Evolutionary conservation across 2,329 filamentous ascomycete genomes (phyloP), one percentile per base, ranked within the genome.

Genomic region (Cytospora piceae): DNA sequence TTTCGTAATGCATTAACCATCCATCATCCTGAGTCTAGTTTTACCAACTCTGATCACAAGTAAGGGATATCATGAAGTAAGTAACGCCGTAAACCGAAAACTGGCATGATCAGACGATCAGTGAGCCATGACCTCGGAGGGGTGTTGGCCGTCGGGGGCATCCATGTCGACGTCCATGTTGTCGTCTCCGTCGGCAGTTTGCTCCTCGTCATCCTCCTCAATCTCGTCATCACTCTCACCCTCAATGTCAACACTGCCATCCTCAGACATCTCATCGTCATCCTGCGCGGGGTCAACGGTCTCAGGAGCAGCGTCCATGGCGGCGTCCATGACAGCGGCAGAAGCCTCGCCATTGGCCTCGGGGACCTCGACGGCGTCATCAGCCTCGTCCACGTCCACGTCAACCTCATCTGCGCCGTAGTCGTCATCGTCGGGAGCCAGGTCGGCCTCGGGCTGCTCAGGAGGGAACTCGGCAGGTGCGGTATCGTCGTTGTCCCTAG

Each of bases 401-500:
- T 93, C 92, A 20, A 87, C 88, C 77, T 97, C 94, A 64, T 98
- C 95, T 27, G 91, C 93, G 69, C 94, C 95, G 74, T 99, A 99
- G 71, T 91, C 87, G 31, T 91, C 90, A 72, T 96, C 95, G 72
- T 97, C 94, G 53, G 90, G 90, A 60, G 87, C 85, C 54, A 90
- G 85, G 74, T 99, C 96, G 61, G 94, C 95, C 77, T 99, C 95
- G 52, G 95, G 95, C 80, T 99, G 95, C 77, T 99, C 95, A 68
- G 95, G 96, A 34, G 95, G 95, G 77, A 92, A 99, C 79, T 99
- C 94, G 70, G 95, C 89, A 2, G 95, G 95, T 34, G 95, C 95
- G 76, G 93, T 95, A 70, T 94, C 94, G 75, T 99, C 95, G n/a
- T 92, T 95, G 76, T 99, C 95, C 94, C 94, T 97, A 69, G 51